Percentiles rank a stretch among this genome's conserved stretches.
Evolutionary conservation across 2,329 filamentous ascomycete genomes (phyloP).

Genomic region (Colletotrichum viniferum): DNA sequence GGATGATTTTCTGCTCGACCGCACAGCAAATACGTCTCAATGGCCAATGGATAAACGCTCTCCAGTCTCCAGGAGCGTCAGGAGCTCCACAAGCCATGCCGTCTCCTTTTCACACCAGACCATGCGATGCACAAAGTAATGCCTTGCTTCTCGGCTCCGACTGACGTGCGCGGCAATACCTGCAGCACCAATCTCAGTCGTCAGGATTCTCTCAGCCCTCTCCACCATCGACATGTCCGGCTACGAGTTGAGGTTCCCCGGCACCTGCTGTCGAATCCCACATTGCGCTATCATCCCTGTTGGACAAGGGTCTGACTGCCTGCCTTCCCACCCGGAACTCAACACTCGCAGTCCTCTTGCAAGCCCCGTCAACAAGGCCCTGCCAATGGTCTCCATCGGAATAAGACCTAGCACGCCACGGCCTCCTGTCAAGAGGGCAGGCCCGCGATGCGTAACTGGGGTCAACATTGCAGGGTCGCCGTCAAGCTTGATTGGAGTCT

Average conservation of each 20-base stretch:
- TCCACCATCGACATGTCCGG: neutral
- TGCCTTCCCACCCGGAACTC: neutral
- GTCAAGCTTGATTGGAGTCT: neutral
- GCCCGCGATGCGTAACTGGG: conserved; percentile 4
- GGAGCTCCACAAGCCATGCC: neutral
- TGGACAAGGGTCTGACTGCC: neutral
- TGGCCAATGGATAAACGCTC: neutral
- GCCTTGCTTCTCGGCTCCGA: conserved; percentile 2
- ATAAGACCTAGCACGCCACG: conserved; percentile 3
- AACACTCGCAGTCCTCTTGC: neutral
- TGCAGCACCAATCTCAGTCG: neutral
- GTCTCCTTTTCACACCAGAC: neutral
- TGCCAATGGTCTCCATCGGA: conserved; percentile 20
- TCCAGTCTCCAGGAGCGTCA: neutral
- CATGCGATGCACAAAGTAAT: neutral
- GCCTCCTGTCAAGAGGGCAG: conserved; percentile 6
- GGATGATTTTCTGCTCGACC: neutral
- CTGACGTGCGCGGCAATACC: conserved; percentile 1
- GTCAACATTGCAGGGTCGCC: neutral
- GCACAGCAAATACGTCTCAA: neutral
- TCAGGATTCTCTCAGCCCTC: neutral
- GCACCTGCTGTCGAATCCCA: conserved; percentile 14
- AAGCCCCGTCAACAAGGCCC: neutral
- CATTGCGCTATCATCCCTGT: conserved; percentile 22
- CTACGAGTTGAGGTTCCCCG: conserved; percentile 7